Evolutionary conservation across 2,329 filamentous ascomycete genomes (phyloP), one percentile per base, ranked within the genome.

Genomic region (Zalaria obscura): DNA sequence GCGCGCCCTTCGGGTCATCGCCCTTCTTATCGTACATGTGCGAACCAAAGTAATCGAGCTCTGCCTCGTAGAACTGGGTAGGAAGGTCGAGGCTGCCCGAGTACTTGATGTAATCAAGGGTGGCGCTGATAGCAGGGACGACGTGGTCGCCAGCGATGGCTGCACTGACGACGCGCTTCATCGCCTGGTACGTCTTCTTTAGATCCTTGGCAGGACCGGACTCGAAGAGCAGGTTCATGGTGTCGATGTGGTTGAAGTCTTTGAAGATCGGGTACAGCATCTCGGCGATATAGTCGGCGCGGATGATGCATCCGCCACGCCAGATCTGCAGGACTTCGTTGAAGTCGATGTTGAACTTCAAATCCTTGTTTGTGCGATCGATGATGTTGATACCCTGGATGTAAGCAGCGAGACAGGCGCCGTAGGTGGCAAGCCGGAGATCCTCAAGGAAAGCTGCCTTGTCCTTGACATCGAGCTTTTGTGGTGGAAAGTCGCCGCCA

Each of bases 291-390:
- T 74, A 67, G 48, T 82, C 78, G 1, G 74, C 70, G 51, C 78
- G 73, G 52, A 84, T 83, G 56, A 84, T 83, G 57, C 79, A 83
- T 5, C 80, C 79, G 0, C 68, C 75, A 2, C 76, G 70, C 80
- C 79, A 83, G 48, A 83, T 76, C 52, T 73, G 66, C 37, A 76
- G 60, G 3, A 75, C 63, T 27, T 66, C 61, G 9, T 55, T 53
- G 49, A 71, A 71, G 48, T 73, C 58, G 43, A 78, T 66, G 34
- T 65, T 62, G 78, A 79, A 83, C 28, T 67, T 64, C 52, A 80
- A 68, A 28, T 72, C 62, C 35, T 65, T 60, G 50, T 78, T 73
- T 1, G 74, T 72, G 26, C 66, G 67, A 4, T 72, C 69, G 48
- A 83, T 76, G 38, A 82, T 60, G 50, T 80, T 73, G 38, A 83